These are phyloP conservation scores for Hepatocystis sp. DNA, from an alignment of 169 alveolate species.

Conservation along the genomic window DNA sequence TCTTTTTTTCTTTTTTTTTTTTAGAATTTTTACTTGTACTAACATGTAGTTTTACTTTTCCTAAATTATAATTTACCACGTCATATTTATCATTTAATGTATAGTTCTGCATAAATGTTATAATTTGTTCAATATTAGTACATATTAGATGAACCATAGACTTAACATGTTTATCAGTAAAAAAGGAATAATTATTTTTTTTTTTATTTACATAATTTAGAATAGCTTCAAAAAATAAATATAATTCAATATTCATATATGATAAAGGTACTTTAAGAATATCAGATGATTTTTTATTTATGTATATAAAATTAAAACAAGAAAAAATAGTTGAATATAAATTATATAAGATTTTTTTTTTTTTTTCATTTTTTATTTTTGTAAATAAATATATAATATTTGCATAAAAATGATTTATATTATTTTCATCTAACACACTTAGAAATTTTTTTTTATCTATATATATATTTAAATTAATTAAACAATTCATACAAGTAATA, in stretches of 20 bases:
- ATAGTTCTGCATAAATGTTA: no score
- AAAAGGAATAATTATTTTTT: background rate
- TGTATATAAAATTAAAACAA: constrained; percentile 26
- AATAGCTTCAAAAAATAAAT: constrained; percentile 48
- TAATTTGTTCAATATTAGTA: constrained; percentile 27
- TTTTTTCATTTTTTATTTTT: constrained; percentile 11
- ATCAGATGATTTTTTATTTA: constrained; percentile 9
- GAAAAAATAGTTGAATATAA: constrained; percentile 57
- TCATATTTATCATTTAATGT: background rate
- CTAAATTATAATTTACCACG: background rate
- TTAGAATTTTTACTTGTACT: no score
- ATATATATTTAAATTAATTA: constrained; percentile 30
- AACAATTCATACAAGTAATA: constrained; percentile 46
- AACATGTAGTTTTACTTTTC: background rate
- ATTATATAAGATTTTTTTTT: constrained; percentile 32
- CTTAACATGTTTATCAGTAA: constrained; percentile 4
- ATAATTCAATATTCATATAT: constrained; percentile 67
- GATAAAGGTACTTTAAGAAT: constrained; percentile 54
- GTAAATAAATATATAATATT: constrained; percentile 54
- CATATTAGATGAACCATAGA: constrained; percentile 41
- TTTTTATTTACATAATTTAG: constrained; percentile 14
- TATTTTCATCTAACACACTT: constrained; percentile 31
- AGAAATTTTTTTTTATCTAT: constrained; percentile 11
- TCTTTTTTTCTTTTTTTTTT: background rate
- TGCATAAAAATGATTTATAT: constrained; percentile 58